These are phyloP conservation scores for Ustilago nuda DNA, from an alignment of 1,284 basidiomycete species.

Conservation along the genomic window DNA sequence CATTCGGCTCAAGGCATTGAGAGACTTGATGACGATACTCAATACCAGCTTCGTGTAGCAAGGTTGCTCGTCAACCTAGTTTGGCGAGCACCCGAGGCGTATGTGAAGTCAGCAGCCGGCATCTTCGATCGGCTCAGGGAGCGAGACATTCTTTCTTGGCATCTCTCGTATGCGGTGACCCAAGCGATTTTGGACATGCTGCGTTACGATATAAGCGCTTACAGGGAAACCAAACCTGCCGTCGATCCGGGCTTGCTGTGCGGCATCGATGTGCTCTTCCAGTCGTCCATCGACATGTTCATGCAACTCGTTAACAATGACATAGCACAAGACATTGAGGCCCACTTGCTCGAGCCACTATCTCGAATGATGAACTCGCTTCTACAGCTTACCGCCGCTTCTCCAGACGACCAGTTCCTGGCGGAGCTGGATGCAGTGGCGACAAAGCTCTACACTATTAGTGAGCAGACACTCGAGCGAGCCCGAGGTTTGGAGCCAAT, in stretches of 20 bases:
- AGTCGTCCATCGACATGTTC: background rate
- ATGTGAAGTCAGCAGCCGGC: conserved; percentile 9
- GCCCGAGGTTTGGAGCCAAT: background rate
- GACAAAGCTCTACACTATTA: conserved; percentile 14
- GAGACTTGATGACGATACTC: too few relatives aligned
- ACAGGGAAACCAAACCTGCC: too few relatives aligned
- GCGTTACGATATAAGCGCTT: too few relatives aligned
- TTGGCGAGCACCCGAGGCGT: conserved; percentile 10
- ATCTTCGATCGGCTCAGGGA: conserved; percentile 13
- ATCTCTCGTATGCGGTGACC: background rate
- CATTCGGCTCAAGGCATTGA: background rate
- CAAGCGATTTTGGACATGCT: background rate
- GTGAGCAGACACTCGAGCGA: background rate
- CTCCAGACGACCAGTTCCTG: background rate
- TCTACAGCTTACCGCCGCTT: conserved; percentile 8
- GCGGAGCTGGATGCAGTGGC: conserved; percentile 23
- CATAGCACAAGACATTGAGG: too few relatives aligned
- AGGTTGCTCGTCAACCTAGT: conserved; percentile 1
- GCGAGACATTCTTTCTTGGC: background rate
- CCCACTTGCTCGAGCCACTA: background rate
- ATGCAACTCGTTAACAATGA: too few relatives aligned
- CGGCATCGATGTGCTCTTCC: too few relatives aligned
- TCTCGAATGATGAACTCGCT: conserved; percentile 6
- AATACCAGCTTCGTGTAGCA: background rate
- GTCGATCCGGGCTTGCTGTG: too few relatives aligned